Evolutionary conservation across 2,329 filamentous ascomycete species (phyloP).

Genomic region (Penicillium fuscoglaucum): DNA sequence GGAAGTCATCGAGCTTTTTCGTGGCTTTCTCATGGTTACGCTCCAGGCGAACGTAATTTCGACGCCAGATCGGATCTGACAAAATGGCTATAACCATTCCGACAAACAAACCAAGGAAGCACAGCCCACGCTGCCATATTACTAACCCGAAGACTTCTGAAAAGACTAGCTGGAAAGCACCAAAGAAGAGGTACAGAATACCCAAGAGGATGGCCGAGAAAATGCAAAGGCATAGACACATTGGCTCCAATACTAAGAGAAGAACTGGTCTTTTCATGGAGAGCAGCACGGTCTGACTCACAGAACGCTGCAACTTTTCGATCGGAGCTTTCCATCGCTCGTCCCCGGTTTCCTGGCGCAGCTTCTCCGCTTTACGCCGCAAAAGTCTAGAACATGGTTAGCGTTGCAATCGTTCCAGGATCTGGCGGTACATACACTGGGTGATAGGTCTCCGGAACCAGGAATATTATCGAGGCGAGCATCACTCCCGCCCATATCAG

Average conservation of each 20-base stretch:
- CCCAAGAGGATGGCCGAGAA: conserved; percentile 84
- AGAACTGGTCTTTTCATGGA: conserved; percentile 70
- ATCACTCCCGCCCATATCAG: conserved; percentile 76
- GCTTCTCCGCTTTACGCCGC: conserved; percentile 66
- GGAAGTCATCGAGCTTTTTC: conserved; percentile 53
- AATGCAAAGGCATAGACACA: conserved; percentile 79
- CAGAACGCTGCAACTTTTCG: conserved; percentile 69
- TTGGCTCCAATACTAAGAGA: conserved; percentile 77
- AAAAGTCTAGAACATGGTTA: conserved; percentile 57
- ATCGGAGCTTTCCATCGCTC: conserved; percentile 73
- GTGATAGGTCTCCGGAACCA: conserved; percentile 86
- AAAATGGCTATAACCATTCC: conserved; percentile 49
- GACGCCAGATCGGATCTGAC: conserved; percentile 51
- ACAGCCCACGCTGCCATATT: conserved; percentile 75
- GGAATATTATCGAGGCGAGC: conserved; percentile 63
- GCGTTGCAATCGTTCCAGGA: conserved; percentile 28
- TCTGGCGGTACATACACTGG: conserved; percentile 43
- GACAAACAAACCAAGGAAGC: conserved; percentile 63
- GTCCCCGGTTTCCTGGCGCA: conserved; percentile 76
- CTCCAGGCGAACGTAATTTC: conserved; percentile 45
- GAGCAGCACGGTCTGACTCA: conserved; percentile 59
- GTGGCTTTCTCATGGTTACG: conserved; percentile 37
- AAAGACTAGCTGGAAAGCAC: conserved; percentile 82
- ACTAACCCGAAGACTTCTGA: conserved; percentile 71
- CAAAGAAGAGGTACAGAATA: conserved; percentile 87